Base-by-base conservation (phyloP, 2,329 filamentous ascomycete species). In the Fusarium nygamai region DNA sequence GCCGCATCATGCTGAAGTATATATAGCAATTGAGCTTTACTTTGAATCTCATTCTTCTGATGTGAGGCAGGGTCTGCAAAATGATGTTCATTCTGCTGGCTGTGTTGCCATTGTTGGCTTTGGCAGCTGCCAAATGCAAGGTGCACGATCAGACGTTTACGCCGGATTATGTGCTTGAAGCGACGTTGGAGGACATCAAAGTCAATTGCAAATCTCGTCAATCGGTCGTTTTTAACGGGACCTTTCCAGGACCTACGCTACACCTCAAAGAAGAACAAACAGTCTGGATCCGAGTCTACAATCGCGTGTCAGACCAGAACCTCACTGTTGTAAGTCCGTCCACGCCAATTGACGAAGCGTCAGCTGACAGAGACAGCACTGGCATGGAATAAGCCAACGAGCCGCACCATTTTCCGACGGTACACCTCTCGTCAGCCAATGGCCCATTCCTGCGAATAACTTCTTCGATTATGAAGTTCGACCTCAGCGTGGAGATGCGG, bases 391-490 rank as follows among this genome's bases (percentile, higher is more conserved):
- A 14, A 87, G 86, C 22, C 88, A 90, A 78, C 83, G 86, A 38
- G 85, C 87, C 38, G 88, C 90, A 2, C 89, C 90, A 1, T 93
- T 92, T 80, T 89, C 90, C 3, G 91, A 93, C 72, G 91, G 91
- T 8, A 86, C 89, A 0, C 89, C 90, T 2, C 80, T 84, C 36
- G 90, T 88, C 5, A 86, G 86, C 24, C 91, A 93, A 74, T 93
- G 91, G 91, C 90, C 91, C 0, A 92, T 93, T 43, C 86, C 89
- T 0, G 85, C 90, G 0, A 80, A 83, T 2, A 85, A 89, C 67
- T 93, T 88, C 81, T 93, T 93, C 79, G 91, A 93, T 81, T 93
- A 93, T 77, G 90, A 93, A 76, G 81, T 93, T 8, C 84, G 85
- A 22, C 86, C 89, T 0, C 80, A 87, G 8, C 48, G 78, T 4